A percentile compares a stretch with the other conserved stretches of the same genome.
Conservation (phyloP, 148 eudicot genomes). For the Cornus controversa region DNA sequence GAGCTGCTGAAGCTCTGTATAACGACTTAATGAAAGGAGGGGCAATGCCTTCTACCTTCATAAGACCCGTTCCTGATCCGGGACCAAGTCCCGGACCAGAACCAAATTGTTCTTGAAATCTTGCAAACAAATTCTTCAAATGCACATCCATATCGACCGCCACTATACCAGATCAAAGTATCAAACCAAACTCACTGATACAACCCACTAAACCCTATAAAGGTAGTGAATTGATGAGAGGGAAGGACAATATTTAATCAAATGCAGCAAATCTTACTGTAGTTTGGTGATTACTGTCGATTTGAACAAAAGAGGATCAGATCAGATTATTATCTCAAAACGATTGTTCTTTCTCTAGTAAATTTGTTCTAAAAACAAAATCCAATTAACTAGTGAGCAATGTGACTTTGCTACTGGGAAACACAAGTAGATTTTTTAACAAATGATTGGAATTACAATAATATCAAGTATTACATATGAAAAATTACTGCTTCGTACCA, state of each 20-base stretch:
- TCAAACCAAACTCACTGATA: conserved; percentile 1
- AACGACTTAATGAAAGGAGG: conserved; percentile 51
- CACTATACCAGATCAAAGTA: neutral
- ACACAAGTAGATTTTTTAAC: neutral
- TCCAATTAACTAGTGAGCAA: neutral
- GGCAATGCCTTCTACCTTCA: conserved; percentile 50
- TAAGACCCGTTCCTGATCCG: conserved; percentile 56
- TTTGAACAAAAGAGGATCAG: neutral
- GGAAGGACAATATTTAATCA: neutral
- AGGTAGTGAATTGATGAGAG: neutral
- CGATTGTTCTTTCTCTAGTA: neutral
- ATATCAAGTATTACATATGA: neutral
- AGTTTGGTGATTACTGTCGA: neutral
- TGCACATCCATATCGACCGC: conserved; percentile 46
- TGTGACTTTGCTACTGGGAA: neutral
- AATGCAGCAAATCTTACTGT: neutral
- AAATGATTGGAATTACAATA: neutral
- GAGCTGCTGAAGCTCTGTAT: conserved; percentile 57
- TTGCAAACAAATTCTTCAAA: conserved; percentile 56
- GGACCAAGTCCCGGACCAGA: conserved; percentile 73
- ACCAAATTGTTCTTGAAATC: conserved; percentile 69
- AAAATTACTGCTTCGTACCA: neutral
- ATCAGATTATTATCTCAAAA: neutral
- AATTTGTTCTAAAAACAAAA: neutral
- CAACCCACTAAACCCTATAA: conserved; percentile 3